A percentile compares a stretch with the other conserved stretches of the same genome.
Conservation (phyloP, 371 early-diverging fungal species). For the Mortierella sp. region DNA sequence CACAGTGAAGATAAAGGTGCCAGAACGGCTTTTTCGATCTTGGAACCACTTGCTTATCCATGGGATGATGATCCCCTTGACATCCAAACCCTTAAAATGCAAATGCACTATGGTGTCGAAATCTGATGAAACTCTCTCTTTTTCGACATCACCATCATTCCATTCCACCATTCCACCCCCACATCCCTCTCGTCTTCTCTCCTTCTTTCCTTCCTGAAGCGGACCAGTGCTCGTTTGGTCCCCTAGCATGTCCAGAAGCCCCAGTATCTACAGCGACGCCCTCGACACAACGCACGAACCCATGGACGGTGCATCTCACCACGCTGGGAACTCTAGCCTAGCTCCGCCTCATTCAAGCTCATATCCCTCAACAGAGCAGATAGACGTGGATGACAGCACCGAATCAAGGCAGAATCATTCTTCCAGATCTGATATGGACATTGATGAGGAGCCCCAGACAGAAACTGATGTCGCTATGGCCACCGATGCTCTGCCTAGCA, state of each 20-base stretch:
- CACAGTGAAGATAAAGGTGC: background rate
- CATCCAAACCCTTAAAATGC: no score
- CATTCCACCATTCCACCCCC: background rate
- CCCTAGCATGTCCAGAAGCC: constrained; percentile 12
- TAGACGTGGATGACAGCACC: background rate
- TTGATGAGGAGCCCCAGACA: constrained; percentile 7
- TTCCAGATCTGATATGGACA: constrained; percentile 16
- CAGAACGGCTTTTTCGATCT: no score
- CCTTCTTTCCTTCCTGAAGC: background rate
- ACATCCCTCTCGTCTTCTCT: background rate
- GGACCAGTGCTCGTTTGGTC: background rate
- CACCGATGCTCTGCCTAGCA: constrained; percentile 3
- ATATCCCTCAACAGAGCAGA: no score
- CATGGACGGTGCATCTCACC: no score
- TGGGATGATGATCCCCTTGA: no score
- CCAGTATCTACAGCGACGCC: constrained; percentile 43
- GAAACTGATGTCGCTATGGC: constrained; percentile 9
- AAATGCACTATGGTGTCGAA: no score
- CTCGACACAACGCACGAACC: constrained; percentile 25
- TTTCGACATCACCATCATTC: background rate
- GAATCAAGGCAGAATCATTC: background rate
- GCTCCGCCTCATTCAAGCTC: no score
- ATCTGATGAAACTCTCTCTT: no score
- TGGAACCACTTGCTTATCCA: no score
- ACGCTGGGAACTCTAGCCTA: no score